These are phyloP conservation scores for Starmera quercuum DNA, from an alignment of 805 yeast species.

Conservation along the genomic window DNA sequence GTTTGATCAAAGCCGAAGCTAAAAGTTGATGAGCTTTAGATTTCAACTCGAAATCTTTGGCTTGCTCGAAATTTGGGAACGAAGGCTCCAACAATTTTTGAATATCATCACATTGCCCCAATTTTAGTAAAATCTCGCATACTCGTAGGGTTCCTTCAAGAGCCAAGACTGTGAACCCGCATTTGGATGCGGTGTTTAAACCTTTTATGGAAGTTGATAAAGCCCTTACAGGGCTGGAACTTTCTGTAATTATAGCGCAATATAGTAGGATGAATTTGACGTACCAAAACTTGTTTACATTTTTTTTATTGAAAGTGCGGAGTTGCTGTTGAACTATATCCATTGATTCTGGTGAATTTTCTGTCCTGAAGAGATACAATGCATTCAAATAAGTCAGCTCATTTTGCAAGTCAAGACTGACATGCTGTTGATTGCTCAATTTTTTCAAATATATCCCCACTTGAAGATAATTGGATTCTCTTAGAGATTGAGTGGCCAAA, in stretches of 20 bases:
- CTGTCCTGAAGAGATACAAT: constrained; percentile 13
- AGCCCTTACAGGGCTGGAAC: constrained; percentile 41
- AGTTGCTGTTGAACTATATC: constrained; percentile 16
- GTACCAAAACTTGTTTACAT: constrained; percentile 33
- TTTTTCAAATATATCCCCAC: constrained; percentile 17
- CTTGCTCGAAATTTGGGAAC: constrained; percentile 37
- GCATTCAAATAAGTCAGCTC: constrained; percentile 19
- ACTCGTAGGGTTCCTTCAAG: constrained; percentile 42
- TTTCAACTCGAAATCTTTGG: constrained; percentile 29
- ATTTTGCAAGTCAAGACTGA: constrained; percentile 22
- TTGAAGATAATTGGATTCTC: constrained; percentile 17
- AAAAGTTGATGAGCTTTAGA: constrained; percentile 30
- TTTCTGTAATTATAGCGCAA: constrained; percentile 32
- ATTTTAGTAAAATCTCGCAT: constrained; percentile 33
- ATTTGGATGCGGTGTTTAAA: constrained; percentile 36
- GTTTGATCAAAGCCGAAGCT: constrained; percentile 20
- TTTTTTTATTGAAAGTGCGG: constrained; percentile 14
- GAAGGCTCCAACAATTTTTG: constrained; percentile 29
- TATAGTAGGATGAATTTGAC: constrained; percentile 40
- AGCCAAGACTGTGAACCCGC: constrained; percentile 36
- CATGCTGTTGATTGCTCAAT: constrained; percentile 15
- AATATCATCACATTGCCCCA: constrained; percentile 37
- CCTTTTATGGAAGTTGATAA: constrained; percentile 42
- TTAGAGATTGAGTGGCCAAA: constrained; percentile 23
- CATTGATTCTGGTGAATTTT: constrained; percentile 15